Evolutionary conservation across 2,329 filamentous ascomycete genomes (phyloP).

Genomic region (Knufia petricola): DNA sequence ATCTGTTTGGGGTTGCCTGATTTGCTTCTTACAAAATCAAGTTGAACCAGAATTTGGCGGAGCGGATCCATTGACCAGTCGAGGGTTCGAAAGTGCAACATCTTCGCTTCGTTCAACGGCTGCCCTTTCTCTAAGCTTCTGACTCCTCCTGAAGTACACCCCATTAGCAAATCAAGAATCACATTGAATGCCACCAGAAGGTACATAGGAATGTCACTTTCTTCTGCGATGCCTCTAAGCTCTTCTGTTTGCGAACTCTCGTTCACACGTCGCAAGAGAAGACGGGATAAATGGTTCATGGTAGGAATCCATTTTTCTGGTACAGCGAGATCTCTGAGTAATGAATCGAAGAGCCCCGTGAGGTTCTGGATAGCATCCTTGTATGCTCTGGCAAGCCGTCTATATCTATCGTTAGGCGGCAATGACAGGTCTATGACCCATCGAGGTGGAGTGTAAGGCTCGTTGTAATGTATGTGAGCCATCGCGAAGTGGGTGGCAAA

Average conservation of each 20-base stretch:
- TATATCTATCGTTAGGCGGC: constrained; percentile 44
- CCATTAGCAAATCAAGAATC: constrained; percentile 53
- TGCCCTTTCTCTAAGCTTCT: constrained; percentile 18
- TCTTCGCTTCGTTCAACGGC: constrained; percentile 19
- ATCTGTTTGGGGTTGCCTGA: constrained; percentile 24
- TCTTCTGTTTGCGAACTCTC: constrained; percentile 51
- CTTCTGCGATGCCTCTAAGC: constrained; percentile 47
- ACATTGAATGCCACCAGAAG: constrained; percentile 55
- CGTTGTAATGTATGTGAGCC: background rate
- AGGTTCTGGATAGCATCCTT: constrained; percentile 36
- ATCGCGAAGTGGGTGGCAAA: background rate
- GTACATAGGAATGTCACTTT: constrained; percentile 46
- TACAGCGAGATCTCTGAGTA: constrained; percentile 31
- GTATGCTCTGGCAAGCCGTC: constrained; percentile 39
- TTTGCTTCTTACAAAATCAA: constrained; percentile 38
- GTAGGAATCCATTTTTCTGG: constrained; percentile 23
- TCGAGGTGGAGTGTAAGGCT: constrained; percentile 7
- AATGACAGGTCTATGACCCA: constrained; percentile 44
- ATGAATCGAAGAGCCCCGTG: constrained; percentile 41
- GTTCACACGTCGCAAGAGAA: constrained; percentile 43
- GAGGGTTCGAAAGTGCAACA: constrained; percentile 36
- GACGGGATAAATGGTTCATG: constrained; percentile 33
- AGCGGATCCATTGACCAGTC: constrained; percentile 48
- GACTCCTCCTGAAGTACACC: constrained; percentile 52
- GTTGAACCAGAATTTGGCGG: constrained; percentile 41